Conservation (phyloP, 1,284 basidiomycete genomes). For the Testicularia cyperi region DNA sequence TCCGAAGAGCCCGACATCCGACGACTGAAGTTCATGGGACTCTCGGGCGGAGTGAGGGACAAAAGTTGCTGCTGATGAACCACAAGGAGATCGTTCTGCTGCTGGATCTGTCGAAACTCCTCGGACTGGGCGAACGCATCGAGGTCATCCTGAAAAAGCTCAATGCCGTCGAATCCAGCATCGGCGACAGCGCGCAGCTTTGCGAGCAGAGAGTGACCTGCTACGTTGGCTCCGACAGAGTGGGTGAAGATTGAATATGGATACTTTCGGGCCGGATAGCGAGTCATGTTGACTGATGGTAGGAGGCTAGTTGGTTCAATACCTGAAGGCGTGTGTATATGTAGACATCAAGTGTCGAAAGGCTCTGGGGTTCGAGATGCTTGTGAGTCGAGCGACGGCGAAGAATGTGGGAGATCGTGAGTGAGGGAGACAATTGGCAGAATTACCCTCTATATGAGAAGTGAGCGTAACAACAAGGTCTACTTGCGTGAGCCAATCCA, state of each 20-base stretch:
- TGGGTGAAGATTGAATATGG: conserved; percentile 44
- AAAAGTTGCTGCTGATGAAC: background rate
- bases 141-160: conserved; percentile 60
- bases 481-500: no score
- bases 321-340: conserved; percentile 8
- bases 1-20: conserved; percentile 7
- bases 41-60: conserved; percentile 36
- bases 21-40: conserved; percentile 20
- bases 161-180: conserved; percentile 56
- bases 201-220: conserved; percentile 50
- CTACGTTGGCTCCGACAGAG: conserved; percentile 37
- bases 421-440: no score
- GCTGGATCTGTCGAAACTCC: conserved; percentile 34
- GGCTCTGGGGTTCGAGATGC: no score
- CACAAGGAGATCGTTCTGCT: conserved; percentile 1
- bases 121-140: conserved; percentile 48
- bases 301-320: no score
- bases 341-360: conserved; percentile 16
- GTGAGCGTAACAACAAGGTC: no score
- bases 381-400: no score
- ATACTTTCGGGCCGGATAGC: no score
- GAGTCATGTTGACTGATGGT: no score
- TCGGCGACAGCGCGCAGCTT: conserved; percentile 54
- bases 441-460: no score
- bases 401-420: no score